Evolutionary conservation across 352 stramenopile genomes (phyloP), one percentile per base, ranked within the genome.

Genomic region (Bremia lactucae): DNA sequence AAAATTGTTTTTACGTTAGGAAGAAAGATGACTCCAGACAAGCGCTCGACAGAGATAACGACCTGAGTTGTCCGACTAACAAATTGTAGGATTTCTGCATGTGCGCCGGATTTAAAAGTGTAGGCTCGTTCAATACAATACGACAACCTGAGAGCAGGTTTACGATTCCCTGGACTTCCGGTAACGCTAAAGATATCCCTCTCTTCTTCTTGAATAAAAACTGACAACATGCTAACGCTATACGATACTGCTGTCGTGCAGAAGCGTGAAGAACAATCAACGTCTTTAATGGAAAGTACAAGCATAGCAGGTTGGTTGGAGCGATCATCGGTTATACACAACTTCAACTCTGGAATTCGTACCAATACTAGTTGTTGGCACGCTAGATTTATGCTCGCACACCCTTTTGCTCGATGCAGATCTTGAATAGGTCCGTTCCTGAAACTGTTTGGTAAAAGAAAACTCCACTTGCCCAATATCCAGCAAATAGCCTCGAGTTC

Each of bases 381-480:
- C 6, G 66, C 28, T 22, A 58, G 33, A 49, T 58, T 65, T 16
- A 64, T 42, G 3, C 28, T 44, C 8, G 31, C 6, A 34, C 46
- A 61, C 6, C 49, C 53, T 24, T 47, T 46, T 21, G 50, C 40
- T 36, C 61, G 25, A 35, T 72, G 42, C 9, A 70, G 38, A 50
- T 72, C 44, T 21, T 49, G 55, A 46, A 63, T 38, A 9, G 42
- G 35, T 14, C 38, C 40, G 10, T 56, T 51, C 5, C 10, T 31
- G 15, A 52, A 6, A 2, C 52, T 62, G 11, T 81, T 55, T 3
- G 72, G 75, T 16, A 86, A 33, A 43, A 88, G 86, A 28, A 82
- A 90, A 1, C 61, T 68, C 78, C 78, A 90, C 35, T 90, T 90
- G 6, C 78, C 78, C 36, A 83, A 31, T 7, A 76, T 31, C 78